Percentiles rank a stretch among this genome's conserved stretches.
phyloP scores from a whole-genome alignment of 768 basidiomycete genomes.

The Podaxis sp. region DNA sequence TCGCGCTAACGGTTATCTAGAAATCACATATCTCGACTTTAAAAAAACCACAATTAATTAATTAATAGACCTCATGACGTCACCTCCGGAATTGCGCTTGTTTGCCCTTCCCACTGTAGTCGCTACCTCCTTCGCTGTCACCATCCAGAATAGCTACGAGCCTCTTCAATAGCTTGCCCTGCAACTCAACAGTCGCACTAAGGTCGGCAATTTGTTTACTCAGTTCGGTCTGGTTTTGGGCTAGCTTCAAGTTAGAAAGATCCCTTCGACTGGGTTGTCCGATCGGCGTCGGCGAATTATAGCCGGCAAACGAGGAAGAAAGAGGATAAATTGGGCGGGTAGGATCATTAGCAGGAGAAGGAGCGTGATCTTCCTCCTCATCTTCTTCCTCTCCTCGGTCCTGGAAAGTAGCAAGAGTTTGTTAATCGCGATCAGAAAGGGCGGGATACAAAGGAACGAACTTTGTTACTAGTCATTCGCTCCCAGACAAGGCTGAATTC shows the following conservation, averaged over 20 bases:
- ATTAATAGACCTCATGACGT: neutral
- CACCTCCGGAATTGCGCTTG: neutral
- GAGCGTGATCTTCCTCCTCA: constrained; percentile 17
- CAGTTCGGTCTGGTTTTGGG: constrained; percentile 66
- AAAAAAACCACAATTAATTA: neutral
- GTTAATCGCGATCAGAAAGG: neutral
- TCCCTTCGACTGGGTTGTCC: constrained; percentile 29
- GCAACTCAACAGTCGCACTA: constrained; percentile 52
- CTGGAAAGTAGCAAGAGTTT: constrained; percentile 6
- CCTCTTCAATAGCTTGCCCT: constrained; percentile 50
- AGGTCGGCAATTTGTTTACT: constrained; percentile 65
- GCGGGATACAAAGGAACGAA: constrained; percentile 26
- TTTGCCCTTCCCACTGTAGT: constrained; percentile 2
- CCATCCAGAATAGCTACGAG: constrained; percentile 34
- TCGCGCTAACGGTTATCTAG: neutral
- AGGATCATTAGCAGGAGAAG: constrained; percentile 15
- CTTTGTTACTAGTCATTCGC: constrained; percentile 56
- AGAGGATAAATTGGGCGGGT: neutral
- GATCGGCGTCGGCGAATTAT: constrained; percentile 13
- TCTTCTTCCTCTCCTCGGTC: constrained; percentile 16
- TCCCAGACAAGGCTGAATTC: constrained; percentile 94
- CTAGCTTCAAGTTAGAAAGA: constrained; percentile 58
- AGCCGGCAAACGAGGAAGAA: constrained; percentile 15
- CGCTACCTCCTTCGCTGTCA: constrained; percentile 16
- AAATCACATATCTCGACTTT: neutral